These are phyloP conservation scores for Hypoxylon perforatum DNA, from an alignment of 495 filamentous ascomycete genomes.

Conservation along the genomic window DNA sequence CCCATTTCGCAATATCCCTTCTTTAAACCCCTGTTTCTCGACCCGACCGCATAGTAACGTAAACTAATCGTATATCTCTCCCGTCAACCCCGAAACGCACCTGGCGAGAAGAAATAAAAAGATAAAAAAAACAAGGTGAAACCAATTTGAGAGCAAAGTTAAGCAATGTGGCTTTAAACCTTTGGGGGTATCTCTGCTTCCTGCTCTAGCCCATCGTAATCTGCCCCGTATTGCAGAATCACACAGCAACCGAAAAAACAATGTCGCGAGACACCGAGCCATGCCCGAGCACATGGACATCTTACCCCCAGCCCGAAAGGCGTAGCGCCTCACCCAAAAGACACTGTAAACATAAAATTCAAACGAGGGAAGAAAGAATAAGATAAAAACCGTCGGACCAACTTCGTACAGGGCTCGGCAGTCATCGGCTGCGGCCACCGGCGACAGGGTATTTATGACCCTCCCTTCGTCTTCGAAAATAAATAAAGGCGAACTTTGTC, in stretches of 20 bases:
- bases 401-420: not conserved
- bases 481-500: not conserved
- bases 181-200: slow-evolving; percentile 39
- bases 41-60: slow-evolving; percentile 17
- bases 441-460: too few relatives aligned
- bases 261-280: slow-evolving; percentile 27
- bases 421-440: not conserved
- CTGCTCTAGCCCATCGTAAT: slow-evolving; percentile 28
- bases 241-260: slow-evolving; percentile 16
- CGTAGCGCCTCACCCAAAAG: not conserved
- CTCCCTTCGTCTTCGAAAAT: not conserved
- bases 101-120: slow-evolving; percentile 3
- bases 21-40: slow-evolving; percentile 19
- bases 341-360: slow-evolving; percentile 1
- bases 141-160: slow-evolving; percentile 28
- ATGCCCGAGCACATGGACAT: slow-evolving; percentile 21
- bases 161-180: slow-evolving; percentile 16
- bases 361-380: not conserved
- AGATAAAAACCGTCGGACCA: not conserved
- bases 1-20: slow-evolving; percentile 24
- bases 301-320: slow-evolving; percentile 17
- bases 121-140: slow-evolving; percentile 1
- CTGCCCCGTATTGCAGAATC: slow-evolving; percentile 19
- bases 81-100: slow-evolving; percentile 5
- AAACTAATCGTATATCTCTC: slow-evolving; percentile 4